These are phyloP conservation scores for Triangularia verruculosa DNA, from an alignment of 2,329 filamentous ascomycete species.

Conservation along the genomic window DNA sequence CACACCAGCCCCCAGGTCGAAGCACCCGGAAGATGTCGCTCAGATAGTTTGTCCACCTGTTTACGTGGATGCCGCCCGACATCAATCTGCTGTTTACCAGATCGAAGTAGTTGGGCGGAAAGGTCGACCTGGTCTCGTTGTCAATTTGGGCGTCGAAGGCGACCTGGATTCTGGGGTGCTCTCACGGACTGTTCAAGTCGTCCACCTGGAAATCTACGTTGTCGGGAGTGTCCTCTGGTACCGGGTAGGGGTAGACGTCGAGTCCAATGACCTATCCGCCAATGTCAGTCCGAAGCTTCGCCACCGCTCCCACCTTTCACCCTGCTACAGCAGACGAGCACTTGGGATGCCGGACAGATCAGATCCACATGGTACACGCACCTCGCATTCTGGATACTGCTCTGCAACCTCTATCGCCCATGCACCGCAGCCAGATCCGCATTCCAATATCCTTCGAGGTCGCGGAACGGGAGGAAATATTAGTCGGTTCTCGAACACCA, in stretches of 20 bases:
- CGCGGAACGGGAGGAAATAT: slow-evolving; percentile 65
- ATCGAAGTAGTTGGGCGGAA: slow-evolving; percentile 70
- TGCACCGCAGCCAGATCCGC: slow-evolving; percentile 66
- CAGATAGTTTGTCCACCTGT: slow-evolving; percentile 73
- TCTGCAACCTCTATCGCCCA: slow-evolving; percentile 70
- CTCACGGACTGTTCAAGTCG: slow-evolving; percentile 64
- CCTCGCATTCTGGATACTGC: slow-evolving; percentile 62
- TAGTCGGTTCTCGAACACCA: slow-evolving; percentile 63
- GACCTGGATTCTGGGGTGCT: background rate
- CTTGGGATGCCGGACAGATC: background rate
- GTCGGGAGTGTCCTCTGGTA: slow-evolving; percentile 59
- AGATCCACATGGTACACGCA: slow-evolving; percentile 34
- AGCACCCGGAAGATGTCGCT: slow-evolving; percentile 70
- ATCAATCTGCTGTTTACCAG: slow-evolving; percentile 77
- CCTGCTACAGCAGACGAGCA: background rate
- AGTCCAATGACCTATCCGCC: slow-evolving; percentile 62
- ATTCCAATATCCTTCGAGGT: slow-evolving; percentile 63
- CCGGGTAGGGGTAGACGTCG: slow-evolving; percentile 69
- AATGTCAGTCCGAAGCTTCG: slow-evolving; percentile 14
- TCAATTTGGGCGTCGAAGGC: slow-evolving; percentile 10
- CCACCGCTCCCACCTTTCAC: background rate
- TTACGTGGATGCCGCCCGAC: slow-evolving; percentile 66
- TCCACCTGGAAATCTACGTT: slow-evolving; percentile 72
- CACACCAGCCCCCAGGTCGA: slow-evolving; percentile 73
- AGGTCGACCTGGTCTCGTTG: slow-evolving; percentile 54